Evolutionary conservation across 192 early-diverging fungal species (phyloP), one percentile per base, ranked within the genome.

Genomic region (Ramicandelaber brevisporus): DNA sequence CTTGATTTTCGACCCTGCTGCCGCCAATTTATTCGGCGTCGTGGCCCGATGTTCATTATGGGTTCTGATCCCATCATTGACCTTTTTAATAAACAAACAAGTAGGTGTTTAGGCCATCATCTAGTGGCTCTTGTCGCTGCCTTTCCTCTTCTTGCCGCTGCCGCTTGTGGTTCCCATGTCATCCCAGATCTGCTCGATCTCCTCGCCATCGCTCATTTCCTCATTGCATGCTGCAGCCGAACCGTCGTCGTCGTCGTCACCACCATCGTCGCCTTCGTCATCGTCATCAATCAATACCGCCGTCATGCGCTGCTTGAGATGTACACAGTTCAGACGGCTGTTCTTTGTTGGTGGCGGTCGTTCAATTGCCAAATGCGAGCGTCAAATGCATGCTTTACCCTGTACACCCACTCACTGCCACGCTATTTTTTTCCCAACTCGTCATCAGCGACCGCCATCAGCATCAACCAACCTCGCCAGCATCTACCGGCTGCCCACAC

Each of bases 241-340:
- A 15, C 11, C 11, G 17, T 29, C 21, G 21, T 16, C 15, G 12
- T 6, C 25, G 20, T 56, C 45, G 15, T 30, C 33, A 1, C 34
- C 18, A n/a, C n/a, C n/a, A 29, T 40, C 23, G 24, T 44, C 17
- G 20, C 50, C 49, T 28, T 43, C 48, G 33, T 49, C 34, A 0
- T 29, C 33, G 35, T 70, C 61, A 41, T 70, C 77, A 19, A 76
- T 68, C 11, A 81, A 29, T 0, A 84, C 31, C 14, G 45, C 38
- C 2, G 60, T 70, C 16, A 83, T 50, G 12, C 68, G 43, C 43
- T 78, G 74, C 49, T 84, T 85, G 20, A 85, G 33, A 37, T 83
- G 83, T 4, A 62, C 65, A 38, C 77, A 64, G 19, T 70, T 46
- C 21, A 48, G 17, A 21, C 63, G 28, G 21, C 64, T 51, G 16